phyloP scores from a whole-genome alignment of 202 grass and related monocot genomes.

The Dendrocalamus latiflorus region DNA sequence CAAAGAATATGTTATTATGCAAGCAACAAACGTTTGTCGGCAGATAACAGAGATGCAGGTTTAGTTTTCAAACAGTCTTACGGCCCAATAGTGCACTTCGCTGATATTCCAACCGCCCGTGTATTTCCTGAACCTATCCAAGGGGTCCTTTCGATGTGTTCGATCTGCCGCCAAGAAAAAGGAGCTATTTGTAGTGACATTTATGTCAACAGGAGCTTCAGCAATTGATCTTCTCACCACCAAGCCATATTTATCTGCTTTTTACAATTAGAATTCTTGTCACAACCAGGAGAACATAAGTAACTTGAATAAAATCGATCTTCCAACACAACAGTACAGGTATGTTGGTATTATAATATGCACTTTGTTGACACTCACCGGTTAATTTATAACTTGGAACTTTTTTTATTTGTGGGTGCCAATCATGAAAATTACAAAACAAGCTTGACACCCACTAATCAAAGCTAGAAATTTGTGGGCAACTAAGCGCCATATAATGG shows the following conservation, averaged over 20 bases:
- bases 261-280: conserved; percentile 1
- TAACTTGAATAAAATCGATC: neutral
- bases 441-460: neutral
- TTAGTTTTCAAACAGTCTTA: conserved; percentile 40
- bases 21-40: neutral
- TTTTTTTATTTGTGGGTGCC: no score
- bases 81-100: conserved; percentile 76
- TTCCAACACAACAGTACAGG: neutral
- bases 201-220: conserved; percentile 42
- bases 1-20: neutral
- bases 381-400: neutral
- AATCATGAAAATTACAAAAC: neutral
- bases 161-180: conserved; percentile 67
- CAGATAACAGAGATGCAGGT: neutral
- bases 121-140: conserved; percentile 67
- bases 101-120: conserved; percentile 88
- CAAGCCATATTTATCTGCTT: conserved; percentile 35
- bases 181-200: conserved; percentile 50
- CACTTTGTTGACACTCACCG: neutral
- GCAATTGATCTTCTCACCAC: conserved; percentile 57
- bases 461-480: neutral
- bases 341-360: neutral
- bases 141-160: conserved; percentile 74
- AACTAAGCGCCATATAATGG: no score
- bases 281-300: neutral